phyloP scores from a whole-genome alignment of 441 rosid genomes.

The Arabidopsis lyrata region DNA sequence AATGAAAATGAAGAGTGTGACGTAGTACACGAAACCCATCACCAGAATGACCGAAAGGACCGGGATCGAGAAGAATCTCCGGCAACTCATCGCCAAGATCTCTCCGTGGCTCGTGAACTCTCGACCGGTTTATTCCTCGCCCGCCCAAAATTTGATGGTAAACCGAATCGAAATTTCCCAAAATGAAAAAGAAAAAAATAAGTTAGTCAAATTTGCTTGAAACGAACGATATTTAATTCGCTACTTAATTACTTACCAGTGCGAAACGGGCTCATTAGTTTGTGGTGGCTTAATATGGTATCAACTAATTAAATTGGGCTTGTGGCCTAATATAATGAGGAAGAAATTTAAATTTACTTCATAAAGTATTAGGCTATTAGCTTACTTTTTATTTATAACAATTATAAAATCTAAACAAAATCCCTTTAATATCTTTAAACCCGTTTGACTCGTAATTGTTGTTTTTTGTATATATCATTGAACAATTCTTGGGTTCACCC shows the following conservation, averaged over 20 bases:
- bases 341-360: background rate
- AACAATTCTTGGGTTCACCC: too few relatives aligned
- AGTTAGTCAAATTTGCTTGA: background rate
- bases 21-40: slow-evolving; percentile 69
- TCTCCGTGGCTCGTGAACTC: slow-evolving; percentile 29
- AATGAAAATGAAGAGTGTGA: slow-evolving; percentile 67
- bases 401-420: too few relatives aligned
- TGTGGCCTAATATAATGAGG: background rate
- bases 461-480: too few relatives aligned
- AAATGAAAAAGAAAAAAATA: background rate
- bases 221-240: background rate
- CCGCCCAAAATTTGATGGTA: slow-evolving; percentile 25
- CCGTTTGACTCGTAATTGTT: too few relatives aligned
- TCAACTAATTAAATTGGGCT: background rate
- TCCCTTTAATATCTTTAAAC: too few relatives aligned
- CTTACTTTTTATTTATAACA: too few relatives aligned
- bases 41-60: slow-evolving; percentile 54
- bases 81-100: slow-evolving; percentile 56
- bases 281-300: background rate
- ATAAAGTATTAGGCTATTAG: too few relatives aligned
- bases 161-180: slow-evolving; percentile 10
- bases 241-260: background rate
- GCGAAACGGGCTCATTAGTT: background rate
- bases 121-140: slow-evolving; percentile 30
- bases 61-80: slow-evolving; percentile 68